Evolutionary conservation across 2,329 filamentous ascomycete species (phyloP).

Genomic region (Monilinia vaccinii-corymbosi): DNA sequence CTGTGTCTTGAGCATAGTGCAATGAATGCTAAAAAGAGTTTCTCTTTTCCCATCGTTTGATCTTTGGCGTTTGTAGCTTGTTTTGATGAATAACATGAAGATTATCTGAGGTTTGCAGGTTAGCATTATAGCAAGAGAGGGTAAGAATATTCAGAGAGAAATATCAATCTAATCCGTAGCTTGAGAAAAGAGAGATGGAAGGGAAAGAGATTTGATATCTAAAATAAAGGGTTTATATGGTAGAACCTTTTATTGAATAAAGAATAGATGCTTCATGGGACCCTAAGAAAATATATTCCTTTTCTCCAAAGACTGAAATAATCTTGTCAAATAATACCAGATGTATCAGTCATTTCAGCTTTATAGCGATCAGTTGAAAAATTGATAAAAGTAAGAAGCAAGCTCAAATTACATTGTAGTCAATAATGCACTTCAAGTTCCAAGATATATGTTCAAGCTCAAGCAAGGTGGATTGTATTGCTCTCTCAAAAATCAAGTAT

Average conservation of each 20-base stretch:
- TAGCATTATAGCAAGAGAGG: neutral
- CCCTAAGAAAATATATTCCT: neutral
- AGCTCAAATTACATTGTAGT: too few species aligned
- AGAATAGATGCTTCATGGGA: neutral
- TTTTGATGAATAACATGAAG: neutral
- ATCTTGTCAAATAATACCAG: neutral
- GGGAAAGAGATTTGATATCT: neutral
- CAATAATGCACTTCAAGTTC: too few species aligned
- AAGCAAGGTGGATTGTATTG: neutral
- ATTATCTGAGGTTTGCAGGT: neutral
- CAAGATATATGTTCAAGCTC: accelerated
- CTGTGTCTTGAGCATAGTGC: neutral
- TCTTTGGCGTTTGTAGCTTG: neutral
- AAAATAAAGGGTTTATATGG: neutral
- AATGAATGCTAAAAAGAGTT: neutral
- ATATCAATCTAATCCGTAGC: neutral
- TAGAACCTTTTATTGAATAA: neutral
- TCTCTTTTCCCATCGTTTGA: neutral
- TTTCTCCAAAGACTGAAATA: too few species aligned
- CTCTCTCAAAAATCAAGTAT: too few species aligned
- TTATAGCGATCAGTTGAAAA: neutral
- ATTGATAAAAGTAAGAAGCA: neutral
- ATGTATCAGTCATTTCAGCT: neutral
- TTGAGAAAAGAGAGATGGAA: too few species aligned
- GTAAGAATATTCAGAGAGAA: accelerated